Evolutionary conservation across 75 land plant species (phyloP), one percentile per base, ranked within the genome.

Genomic region (Pinus taeda): DNA sequence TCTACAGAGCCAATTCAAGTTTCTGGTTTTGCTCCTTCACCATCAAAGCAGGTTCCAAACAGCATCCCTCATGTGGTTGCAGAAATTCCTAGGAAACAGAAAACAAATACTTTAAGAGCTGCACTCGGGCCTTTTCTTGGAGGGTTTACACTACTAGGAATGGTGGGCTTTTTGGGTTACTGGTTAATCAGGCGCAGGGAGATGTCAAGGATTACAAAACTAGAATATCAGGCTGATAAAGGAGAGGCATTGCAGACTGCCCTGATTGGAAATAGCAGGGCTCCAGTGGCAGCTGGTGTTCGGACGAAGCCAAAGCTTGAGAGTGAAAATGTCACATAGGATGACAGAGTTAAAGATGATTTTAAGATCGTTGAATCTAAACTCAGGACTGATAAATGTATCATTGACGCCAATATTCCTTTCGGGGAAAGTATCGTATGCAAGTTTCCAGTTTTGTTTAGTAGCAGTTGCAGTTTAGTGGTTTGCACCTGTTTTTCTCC

Each of bases 301-400:
- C 80, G 98, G 76, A 93, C 98, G n/a, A 85, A 83, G n/a, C 93
- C 96, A 55, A 65, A 64, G 13, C 79, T 95, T 33, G 96, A 91
- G 70, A 75, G 59, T 64, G 84, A 79, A 30, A 64, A 76, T 71
- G 75, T 75, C 72, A 83, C 83, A 74, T 88, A 80, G 72, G 21
- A 22, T 20, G 72, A 42, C 55, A 49, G 17, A 42, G 72, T 6
- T 69, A 69, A 42, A 69, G 12, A 69, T 42, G 49, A 9, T 12
- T 69, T 2, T n/a, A 39, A 20, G 1, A 9, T 9, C 12, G 12
- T 42, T 69, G 21, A 17, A 65, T 20, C 55, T 20, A 39, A 69
- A 39, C 42, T 42, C 72, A 69, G 72, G 49, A 42, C 49, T 42
- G n/a, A 69, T n/a, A 42, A 69, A 69, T 14, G 39, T 69, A 8